Evolutionary conservation across 2,329 filamentous ascomycete genomes (phyloP).

Genomic region (Colletotrichum limetticola): DNA sequence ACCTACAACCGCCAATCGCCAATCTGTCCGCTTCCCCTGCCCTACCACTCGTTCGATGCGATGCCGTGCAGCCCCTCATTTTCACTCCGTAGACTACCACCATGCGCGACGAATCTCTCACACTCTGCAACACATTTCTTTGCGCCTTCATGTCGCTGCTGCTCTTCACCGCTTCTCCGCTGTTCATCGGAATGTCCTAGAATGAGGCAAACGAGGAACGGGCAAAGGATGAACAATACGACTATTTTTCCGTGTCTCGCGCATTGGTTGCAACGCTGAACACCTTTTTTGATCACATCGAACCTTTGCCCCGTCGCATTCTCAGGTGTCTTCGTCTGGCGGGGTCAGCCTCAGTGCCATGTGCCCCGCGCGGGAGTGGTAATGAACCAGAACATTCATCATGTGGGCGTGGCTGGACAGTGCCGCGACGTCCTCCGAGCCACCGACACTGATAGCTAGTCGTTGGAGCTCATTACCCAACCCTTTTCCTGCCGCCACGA

Average conservation of each 20-base stretch:
- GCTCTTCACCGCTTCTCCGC: constrained; percentile 25
- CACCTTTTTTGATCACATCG: not conserved
- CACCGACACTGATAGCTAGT: not conserved
- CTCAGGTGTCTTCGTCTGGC: constrained; percentile 8
- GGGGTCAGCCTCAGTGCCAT: constrained; percentile 31
- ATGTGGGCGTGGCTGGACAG: constrained; percentile 16
- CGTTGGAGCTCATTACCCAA: constrained; percentile 11
- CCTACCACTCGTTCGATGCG: constrained; percentile 6
- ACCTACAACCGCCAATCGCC: constrained; percentile 14
- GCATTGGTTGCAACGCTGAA: constrained; percentile 33
- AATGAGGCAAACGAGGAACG: constrained; percentile 4
- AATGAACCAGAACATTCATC: constrained; percentile 13
- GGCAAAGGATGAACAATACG: not conserved
- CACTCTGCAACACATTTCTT: constrained; percentile 5
- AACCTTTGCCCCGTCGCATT: not conserved
- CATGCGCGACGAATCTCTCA: constrained; percentile 20
- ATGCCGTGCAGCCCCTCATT: constrained; percentile 40
- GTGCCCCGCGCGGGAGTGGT: constrained; percentile 21
- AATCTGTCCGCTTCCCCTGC: not conserved
- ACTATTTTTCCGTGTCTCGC: constrained; percentile 30
- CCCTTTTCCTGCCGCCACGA: constrained; percentile 4
- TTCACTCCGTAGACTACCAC: constrained; percentile 4
- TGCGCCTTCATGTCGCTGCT: constrained; percentile 11
- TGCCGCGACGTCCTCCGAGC: constrained; percentile 3
- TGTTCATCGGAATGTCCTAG: constrained; percentile 3